A percentile compares a stretch with the other conserved stretches of the same genome.
Evolutionary conservation across 192 early-diverging fungal species (phyloP).

Genomic region (Coemansia sp.): DNA sequence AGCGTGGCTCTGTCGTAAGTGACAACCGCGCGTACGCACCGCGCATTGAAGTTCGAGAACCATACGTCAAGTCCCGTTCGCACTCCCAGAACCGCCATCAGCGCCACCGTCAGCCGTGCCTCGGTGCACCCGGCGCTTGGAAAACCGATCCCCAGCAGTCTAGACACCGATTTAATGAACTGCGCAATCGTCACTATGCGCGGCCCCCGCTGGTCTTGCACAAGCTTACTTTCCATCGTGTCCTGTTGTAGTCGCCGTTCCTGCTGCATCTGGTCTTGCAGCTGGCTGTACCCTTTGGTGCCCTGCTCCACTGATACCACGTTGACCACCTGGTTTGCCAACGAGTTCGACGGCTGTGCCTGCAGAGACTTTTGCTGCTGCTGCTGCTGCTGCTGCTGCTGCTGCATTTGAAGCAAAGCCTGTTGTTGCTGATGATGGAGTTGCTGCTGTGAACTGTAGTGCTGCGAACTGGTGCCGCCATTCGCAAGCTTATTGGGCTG

Average conservation of each 20-base stretch:
- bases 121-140: constrained; percentile 45
- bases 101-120: constrained; percentile 35
- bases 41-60: constrained; percentile 57
- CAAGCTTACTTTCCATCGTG: constrained; percentile 26
- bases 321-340: constrained; percentile 37
- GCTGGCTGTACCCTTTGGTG: constrained; percentile 37
- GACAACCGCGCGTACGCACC: constrained; percentile 46
- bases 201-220: constrained; percentile 22
- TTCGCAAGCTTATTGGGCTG: neutral
- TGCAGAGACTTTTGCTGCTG: neutral
- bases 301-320: constrained; percentile 44
- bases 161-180: constrained; percentile 43
- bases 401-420: constrained; percentile 3
- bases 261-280: constrained; percentile 49
- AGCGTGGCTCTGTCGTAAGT: constrained; percentile 53
- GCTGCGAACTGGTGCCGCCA: neutral
- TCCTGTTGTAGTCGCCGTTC: constrained; percentile 46
- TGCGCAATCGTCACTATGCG: constrained; percentile 55
- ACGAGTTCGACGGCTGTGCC: neutral
- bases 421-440: constrained; percentile 24
- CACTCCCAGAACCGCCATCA: constrained; percentile 44
- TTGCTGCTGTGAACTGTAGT: constrained; percentile 17
- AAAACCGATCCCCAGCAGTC: constrained; percentile 45
- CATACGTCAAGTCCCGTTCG: constrained; percentile 54
- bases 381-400: constrained; percentile 3